Percentiles rank a stretch among this genome's conserved stretches.
phyloP scores from a whole-genome alignment of 768 basidiomycete genomes.

The Serendipita sp. region DNA sequence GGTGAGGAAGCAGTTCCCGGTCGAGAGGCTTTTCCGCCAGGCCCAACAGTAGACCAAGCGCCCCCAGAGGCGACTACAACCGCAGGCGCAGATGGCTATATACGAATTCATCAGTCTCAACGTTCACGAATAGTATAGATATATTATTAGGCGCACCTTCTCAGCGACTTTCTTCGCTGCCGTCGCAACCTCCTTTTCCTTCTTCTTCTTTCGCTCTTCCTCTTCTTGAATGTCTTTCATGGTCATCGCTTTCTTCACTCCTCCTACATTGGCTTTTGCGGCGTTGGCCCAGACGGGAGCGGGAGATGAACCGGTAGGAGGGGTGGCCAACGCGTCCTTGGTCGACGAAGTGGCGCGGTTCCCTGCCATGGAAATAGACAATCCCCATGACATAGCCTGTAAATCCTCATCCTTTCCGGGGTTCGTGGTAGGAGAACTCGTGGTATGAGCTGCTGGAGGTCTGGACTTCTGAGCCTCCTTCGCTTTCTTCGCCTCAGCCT shows the following conservation, averaged over 20 bases:
- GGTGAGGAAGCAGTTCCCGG: constrained; percentile 4
- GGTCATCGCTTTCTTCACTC: constrained; percentile 49
- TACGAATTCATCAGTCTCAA: constrained; percentile 17
- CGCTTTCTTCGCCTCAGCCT: constrained; percentile 69
- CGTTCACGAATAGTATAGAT: constrained; percentile 12
- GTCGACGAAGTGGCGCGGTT: constrained; percentile 25
- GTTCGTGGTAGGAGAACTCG: constrained; percentile 16
- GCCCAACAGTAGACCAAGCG: constrained; percentile 80
- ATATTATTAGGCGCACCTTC: constrained; percentile 7
- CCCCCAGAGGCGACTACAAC: constrained; percentile 8
- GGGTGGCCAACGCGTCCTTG: constrained; percentile 18
- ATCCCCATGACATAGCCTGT: constrained; percentile 57
- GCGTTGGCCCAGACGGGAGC: constrained; percentile 61
- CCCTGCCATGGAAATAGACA: constrained; percentile 70
- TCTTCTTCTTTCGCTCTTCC: constrained; percentile 78
- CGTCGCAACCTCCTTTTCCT: constrained; percentile 40
- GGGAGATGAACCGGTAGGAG: constrained; percentile 17
- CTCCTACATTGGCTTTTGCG: constrained; percentile 29
- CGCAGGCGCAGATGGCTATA: constrained; percentile 16
- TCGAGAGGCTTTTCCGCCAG: constrained; percentile 43
- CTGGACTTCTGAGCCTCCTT: constrained; percentile 56
- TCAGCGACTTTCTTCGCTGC: constrained; percentile 38
- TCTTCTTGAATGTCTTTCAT: constrained; percentile 99
- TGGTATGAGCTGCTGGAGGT: constrained; percentile 28
- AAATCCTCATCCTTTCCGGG: constrained; percentile 14